Evolutionary conservation across 225 moss, liverwort and hornwort species (phyloP), one percentile per base, ranked within the genome.

Genomic region (Rhytidiadelphus loreus): DNA sequence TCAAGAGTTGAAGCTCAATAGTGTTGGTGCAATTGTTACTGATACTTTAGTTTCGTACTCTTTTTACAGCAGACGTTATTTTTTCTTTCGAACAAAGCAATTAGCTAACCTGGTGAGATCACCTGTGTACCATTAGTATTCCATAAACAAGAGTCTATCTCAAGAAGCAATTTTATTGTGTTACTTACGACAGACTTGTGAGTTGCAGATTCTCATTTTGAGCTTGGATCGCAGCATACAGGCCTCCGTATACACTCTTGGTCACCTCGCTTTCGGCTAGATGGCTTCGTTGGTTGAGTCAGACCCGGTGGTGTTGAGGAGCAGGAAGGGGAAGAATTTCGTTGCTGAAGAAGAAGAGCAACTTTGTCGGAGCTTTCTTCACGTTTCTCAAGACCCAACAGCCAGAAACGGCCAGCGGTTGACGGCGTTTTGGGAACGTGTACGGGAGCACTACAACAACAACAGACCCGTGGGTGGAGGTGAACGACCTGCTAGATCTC

Each of bases 301-400:
- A 78, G 92, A 92, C 83, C 30, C 92, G 78, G 82, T 90, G 83
- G 92, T 92, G 58, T 73, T 92, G 52, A 91, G 89, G 86, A 91
- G 81, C 93, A 93, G 88, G 72, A 93, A 93, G 86, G 93, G 93
- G 61, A 93, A 93, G 91, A 93, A 93, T 88, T 94, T 94, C 44
- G 89, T 89, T 81, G 88, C 93, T 53, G 93, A 92, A 50, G 93
- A 94, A 63, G 92, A 93, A 72, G 90, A 89, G 79, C 92, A 93
- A 80, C 90, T 93, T 23, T 92, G 92, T 86, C 89, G 92, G 77
- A 87, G 89, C 87, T 93, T 90, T 86, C 90, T 93, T 59, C 87
- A 90, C 89, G 88, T 93, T 81, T 92, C 90, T 29, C 93, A 93
- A 88, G 92, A 92, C n/a, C 90, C 93, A 20, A 68, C 89, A 44